A percentile compares a stretch with the other conserved stretches of the same genome.
Conservation (phyloP, 345 rosid genomes). For the Lepidium africanum region DNA sequence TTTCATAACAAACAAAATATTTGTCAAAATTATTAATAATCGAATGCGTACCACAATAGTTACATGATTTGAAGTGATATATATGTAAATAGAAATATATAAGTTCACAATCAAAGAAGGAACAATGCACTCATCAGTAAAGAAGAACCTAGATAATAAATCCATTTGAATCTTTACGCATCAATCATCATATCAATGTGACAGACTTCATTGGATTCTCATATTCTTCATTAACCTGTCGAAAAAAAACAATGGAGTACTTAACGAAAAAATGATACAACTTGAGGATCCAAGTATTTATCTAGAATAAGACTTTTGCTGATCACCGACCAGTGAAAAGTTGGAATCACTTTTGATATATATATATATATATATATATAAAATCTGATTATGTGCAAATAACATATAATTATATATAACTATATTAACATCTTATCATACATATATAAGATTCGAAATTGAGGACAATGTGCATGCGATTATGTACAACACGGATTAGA, state of each 20-base stretch:
- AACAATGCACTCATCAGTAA: not conserved
- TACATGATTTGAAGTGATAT: not conserved
- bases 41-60: not conserved
- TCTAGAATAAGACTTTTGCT: not conserved
- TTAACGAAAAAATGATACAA: not conserved
- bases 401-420: not conserved
- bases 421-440: not conserved
- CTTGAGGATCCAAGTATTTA: not conserved
- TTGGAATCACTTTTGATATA: constrained; percentile 13
- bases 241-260: not conserved
- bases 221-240: constrained; percentile 61
- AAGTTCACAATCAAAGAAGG: not conserved
- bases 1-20: not conserved
- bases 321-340: not conserved
- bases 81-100: not conserved
- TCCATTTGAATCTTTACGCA: not conserved
- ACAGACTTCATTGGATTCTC: constrained; percentile 35
- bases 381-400: not conserved
- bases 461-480: constrained; percentile 48
- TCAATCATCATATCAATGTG: not conserved
- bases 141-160: not conserved
- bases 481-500: constrained; percentile 42
- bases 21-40: not conserved
- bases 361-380: not conserved
- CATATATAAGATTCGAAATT: constrained; percentile 8